Evolutionary conservation across 148 eudicot genomes (phyloP).

Genomic region (Heliosperma pusillum): DNA sequence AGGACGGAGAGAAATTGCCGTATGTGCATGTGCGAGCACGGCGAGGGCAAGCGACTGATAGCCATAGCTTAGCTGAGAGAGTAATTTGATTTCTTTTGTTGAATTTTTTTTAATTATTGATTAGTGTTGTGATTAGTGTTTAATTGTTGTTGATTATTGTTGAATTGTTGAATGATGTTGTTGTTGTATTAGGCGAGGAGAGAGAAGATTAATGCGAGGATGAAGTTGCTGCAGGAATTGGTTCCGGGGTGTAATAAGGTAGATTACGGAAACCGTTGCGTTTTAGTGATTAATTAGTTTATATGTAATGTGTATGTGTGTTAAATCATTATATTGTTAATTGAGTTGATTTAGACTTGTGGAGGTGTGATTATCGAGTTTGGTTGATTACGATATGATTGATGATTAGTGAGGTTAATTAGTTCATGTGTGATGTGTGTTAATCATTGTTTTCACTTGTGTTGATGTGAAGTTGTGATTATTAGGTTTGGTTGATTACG

Average conservation of each 20-base stretch:
- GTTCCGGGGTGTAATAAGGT: slow-evolving; percentile 99
- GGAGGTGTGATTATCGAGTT: too few species aligned
- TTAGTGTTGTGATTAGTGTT: slow-evolving; percentile 14
- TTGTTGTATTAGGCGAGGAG: slow-evolving; percentile 68
- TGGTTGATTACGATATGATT: too few species aligned
- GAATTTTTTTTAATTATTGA: background rate
- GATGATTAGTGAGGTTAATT: too few species aligned
- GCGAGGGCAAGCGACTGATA: slow-evolving; percentile 95
- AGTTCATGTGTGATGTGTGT: background rate
- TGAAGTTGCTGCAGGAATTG: slow-evolving; percentile 94
- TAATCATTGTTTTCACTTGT: background rate
- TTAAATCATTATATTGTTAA: too few species aligned
- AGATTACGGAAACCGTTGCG: background rate
- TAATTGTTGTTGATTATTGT: background rate
- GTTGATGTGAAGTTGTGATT: slow-evolving; percentile 4
- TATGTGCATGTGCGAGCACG: slow-evolving; percentile 96
- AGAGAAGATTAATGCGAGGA: slow-evolving; percentile 96
- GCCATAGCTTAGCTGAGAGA: slow-evolving; percentile 98
- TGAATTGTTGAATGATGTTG: background rate
- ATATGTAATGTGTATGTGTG: too few species aligned
- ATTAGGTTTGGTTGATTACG: background rate
- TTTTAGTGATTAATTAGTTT: background rate
- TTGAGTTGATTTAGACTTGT: too few species aligned
- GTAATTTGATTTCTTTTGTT: slow-evolving; percentile 35
- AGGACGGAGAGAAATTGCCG: slow-evolving; percentile 74